These are phyloP conservation scores for Millerozyma acaciae DNA, from an alignment of 805 yeast species.

Conservation along the genomic window DNA sequence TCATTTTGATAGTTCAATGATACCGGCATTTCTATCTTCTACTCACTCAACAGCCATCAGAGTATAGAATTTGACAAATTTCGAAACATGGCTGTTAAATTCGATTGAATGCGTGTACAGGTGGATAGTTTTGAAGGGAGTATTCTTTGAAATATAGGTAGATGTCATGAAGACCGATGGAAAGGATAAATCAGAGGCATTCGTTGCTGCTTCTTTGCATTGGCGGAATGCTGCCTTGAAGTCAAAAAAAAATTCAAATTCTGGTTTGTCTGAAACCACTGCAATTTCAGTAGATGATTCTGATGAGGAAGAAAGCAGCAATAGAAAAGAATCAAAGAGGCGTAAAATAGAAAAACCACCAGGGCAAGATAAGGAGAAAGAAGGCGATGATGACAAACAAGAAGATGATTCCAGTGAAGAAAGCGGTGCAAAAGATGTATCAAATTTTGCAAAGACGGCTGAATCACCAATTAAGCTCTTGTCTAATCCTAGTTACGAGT, in stretches of 20 bases:
- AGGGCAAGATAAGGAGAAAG: neutral
- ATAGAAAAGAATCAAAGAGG: no score
- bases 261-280: slow-evolving; percentile 3
- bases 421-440: slow-evolving; percentile 1
- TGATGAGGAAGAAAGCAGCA: slow-evolving; percentile 8
- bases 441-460: neutral
- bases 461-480: slow-evolving; percentile 22
- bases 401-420: slow-evolving; percentile 1
- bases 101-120: no score
- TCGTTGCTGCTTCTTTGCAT: slow-evolving; percentile 20
- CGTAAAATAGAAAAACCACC: no score
- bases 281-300: slow-evolving; percentile 1
- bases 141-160: no score
- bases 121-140: no score
- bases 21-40: slow-evolving; percentile 21
- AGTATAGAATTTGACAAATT: neutral
- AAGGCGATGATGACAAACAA: neutral
- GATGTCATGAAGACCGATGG: neutral
- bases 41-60: no score
- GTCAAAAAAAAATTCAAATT: neutral
- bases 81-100: no score
- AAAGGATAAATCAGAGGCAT: slow-evolving; percentile 17
- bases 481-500: slow-evolving; percentile 21
- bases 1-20: slow-evolving; percentile 29
- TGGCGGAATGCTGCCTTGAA: slow-evolving; percentile 17